Evolutionary conservation across 495 filamentous ascomycete species (phyloP), one percentile per base, ranked within the genome.

Genomic region (Elaphomyces granulatus): DNA sequence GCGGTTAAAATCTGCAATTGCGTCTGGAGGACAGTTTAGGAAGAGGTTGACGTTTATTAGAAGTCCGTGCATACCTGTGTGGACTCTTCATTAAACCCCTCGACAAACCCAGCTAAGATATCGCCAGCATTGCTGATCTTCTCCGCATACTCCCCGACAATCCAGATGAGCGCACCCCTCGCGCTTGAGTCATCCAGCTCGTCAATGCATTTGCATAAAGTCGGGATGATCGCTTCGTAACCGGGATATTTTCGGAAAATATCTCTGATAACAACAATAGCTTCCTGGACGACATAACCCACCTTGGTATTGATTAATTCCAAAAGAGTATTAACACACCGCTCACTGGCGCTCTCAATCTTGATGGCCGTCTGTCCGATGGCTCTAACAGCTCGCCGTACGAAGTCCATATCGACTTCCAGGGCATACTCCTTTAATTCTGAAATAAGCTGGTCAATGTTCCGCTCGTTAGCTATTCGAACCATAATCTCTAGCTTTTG

Each of bases 401-500:
- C 90, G 52, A 96, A 96, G 54, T 98, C 92, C 87, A 98, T 95
- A 55, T 98, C 90, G 18, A 98, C 87, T 62, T 98, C 90, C 48
- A 95, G 70, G 28, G 92, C 87, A 55, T 98, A 98, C 50, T 98
- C 90, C 61, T 92, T 95, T 49, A 98, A 56, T 56, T 98, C 90
- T 10, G 86, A 79, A 12, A 98, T 63, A 36, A 98, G 73, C 54
- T 96, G 92, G 45, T 98, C 90, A 32, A 90, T 84, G 50, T 96
- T 98, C 53, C 82, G 84, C 43, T 94, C 86, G 61, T 93, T 98
- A 36, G 90, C 87, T 76, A 98, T 96, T 59, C 92, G 80, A 12
- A 98, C 87, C 90, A 98, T 96, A 42, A 96, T 96, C 52, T 98
- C 90, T 34, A 98, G 76, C 45, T 98, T 98, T 58, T 94, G 79